Evolutionary conservation across 1,284 basidiomycete genomes (phyloP).

Genomic region (Ustilago curta): DNA sequence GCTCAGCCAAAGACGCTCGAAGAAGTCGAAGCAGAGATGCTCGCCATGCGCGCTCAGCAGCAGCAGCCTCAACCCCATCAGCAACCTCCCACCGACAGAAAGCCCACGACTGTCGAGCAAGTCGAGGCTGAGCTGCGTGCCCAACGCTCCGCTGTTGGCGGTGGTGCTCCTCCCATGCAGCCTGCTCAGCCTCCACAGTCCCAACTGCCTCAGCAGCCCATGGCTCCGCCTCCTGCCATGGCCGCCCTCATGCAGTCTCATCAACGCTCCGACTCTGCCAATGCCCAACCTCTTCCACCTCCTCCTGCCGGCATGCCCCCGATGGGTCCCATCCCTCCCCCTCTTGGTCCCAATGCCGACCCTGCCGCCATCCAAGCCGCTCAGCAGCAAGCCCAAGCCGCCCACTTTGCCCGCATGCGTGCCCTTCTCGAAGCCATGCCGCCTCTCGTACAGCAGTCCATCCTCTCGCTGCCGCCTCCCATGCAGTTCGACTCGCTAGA

Average conservation of each 20-base stretch:
- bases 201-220: slow-evolving; percentile 9
- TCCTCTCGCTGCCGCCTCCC: slow-evolving; percentile 64
- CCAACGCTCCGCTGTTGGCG: slow-evolving; percentile 18
- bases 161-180: slow-evolving; percentile 6
- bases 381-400: slow-evolving; percentile 51
- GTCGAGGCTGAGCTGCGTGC: slow-evolving; percentile 83
- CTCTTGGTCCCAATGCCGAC: slow-evolving; percentile 24
- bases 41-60: slow-evolving; percentile 51
- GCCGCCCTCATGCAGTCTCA: slow-evolving; percentile 34
- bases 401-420: slow-evolving; percentile 64
- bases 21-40: slow-evolving; percentile 70
- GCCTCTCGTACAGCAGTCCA: slow-evolving; percentile 56
- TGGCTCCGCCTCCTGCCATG: slow-evolving; percentile 22
- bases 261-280: slow-evolving; percentile 26
- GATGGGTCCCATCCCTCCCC: slow-evolving; percentile 28
- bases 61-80: slow-evolving; percentile 44
- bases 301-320: slow-evolving; percentile 23
- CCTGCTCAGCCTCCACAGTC: slow-evolving; percentile 8
- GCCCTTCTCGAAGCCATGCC: slow-evolving; percentile 64
- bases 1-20: slow-evolving; percentile 65
- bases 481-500: slow-evolving; percentile 67
- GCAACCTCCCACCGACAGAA: slow-evolving; percentile 32
- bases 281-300: slow-evolving; percentile 10
- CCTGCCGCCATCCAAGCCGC: slow-evolving; percentile 45
- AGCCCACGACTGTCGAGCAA: slow-evolving; percentile 85